phyloP scores from a whole-genome alignment of 805 yeast genomes.

The Candida nanaspora region DNA sequence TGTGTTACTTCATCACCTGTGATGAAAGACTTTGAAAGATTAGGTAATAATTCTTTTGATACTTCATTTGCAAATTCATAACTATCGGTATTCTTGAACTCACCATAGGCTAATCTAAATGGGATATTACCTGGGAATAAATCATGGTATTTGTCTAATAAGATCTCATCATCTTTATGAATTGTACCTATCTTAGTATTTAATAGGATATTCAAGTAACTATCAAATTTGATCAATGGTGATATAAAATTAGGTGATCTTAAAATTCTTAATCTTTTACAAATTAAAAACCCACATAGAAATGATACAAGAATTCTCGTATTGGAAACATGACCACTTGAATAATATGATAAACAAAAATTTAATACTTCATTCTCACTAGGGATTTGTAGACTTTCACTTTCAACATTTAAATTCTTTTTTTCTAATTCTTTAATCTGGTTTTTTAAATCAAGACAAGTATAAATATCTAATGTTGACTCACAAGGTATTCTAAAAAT shows the following conservation, averaged over 20 bases:
- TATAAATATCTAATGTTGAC: slow-evolving; percentile 25
- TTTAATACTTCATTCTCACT: slow-evolving; percentile 8
- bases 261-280: slow-evolving; percentile 4
- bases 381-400: slow-evolving; percentile 2
- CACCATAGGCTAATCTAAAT: slow-evolving; percentile 3
- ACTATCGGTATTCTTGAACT: slow-evolving; percentile 2
- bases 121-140: slow-evolving; percentile 12
- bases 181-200: slow-evolving; percentile 25
- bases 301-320: slow-evolving; percentile 19
- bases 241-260: background rate
- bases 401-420: background rate
- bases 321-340: slow-evolving; percentile 13
- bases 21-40: slow-evolving; percentile 1
- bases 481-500: slow-evolving; percentile 32
- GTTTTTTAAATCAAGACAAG: slow-evolving; percentile 12
- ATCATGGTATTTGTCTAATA: slow-evolving; percentile 15
- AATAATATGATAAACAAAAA: slow-evolving; percentile 9
- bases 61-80: slow-evolving; percentile 10
- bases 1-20: slow-evolving; percentile 11
- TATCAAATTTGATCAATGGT: slow-evolving; percentile 19
- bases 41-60: background rate
- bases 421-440: background rate
- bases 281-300: slow-evolving; percentile 14
- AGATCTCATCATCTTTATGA: slow-evolving; percentile 18
- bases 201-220: slow-evolving; percentile 28